A percentile compares a stretch with the other conserved stretches of the same genome.
phyloP scores from a whole-genome alignment of 768 basidiomycete species.

The Suillus americanus region DNA sequence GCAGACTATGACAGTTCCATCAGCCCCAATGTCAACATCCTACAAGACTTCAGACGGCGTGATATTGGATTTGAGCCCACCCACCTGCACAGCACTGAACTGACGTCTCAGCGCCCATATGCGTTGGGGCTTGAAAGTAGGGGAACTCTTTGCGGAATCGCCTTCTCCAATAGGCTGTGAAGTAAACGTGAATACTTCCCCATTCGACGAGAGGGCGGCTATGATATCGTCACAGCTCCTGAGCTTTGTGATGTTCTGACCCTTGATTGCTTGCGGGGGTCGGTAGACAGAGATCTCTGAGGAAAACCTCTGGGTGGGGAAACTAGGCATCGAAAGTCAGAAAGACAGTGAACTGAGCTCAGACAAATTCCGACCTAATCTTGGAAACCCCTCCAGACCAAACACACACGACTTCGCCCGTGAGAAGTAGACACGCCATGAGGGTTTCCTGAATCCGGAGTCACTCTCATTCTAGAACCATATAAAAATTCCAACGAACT shows the following conservation, averaged over 20 bases:
- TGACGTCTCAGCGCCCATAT: conserved; percentile 89
- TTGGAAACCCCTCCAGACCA: conserved; percentile 76
- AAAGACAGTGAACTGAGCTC: conserved; percentile 1
- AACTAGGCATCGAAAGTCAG: conserved; percentile 39
- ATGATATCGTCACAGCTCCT: conserved; percentile 77
- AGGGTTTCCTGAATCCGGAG: conserved; percentile 65
- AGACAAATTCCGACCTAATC: conserved; percentile 53
- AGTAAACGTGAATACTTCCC: conserved; percentile 89
- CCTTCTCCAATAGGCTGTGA: conserved; percentile 38
- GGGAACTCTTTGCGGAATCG: conserved; percentile 15
- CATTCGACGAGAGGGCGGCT: conserved; percentile 78
- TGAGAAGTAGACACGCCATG: conserved; percentile 78
- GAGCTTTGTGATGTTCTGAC: conserved; percentile 76
- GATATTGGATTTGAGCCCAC: conserved; percentile 18
- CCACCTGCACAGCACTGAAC: conserved; percentile 77
- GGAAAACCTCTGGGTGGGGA: conserved; percentile 77
- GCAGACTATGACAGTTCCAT: conserved; percentile 88
- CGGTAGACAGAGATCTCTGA: conserved; percentile 76
- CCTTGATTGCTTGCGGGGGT: conserved; percentile 73
- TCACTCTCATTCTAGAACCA: background rate
- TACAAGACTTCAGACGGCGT: conserved; percentile 26
- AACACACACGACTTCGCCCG: conserved; percentile 79
- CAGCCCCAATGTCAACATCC: conserved; percentile 88
- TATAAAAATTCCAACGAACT: conserved; percentile 24
- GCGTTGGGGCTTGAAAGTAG: conserved; percentile 73